Evolutionary conservation across 139 green algal species (phyloP), one percentile per base, ranked within the genome.

Genomic region (Coelastrella sp.): DNA sequence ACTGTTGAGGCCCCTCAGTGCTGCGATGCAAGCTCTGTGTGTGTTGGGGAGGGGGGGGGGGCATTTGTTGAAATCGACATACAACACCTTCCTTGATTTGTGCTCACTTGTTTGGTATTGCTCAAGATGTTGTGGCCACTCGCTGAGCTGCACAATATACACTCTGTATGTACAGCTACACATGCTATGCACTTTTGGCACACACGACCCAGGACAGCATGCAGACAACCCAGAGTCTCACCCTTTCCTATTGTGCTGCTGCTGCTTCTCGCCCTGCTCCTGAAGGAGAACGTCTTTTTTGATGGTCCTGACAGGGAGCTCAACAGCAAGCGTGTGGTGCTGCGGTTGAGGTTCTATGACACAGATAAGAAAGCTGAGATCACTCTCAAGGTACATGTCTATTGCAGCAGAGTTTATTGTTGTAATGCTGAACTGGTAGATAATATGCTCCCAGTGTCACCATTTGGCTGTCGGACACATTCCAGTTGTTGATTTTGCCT

Each of bases 211-310:
- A 73, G 17, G 65, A 15, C 14, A 73, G 65, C 65, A 73, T 73
- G 65, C 65, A 73, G 17, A 73, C 65, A 15, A 88, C 78, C 10
- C 75, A 56, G 6, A 4, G 12, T 6, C 14, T 49, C 3, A 49
- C 35, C 1, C 35, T 49, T 49, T 49, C 35, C 1, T 49, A 49
- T 3, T 49, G 1, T 84, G 78, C 78, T 60, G 49, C 49, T 63
- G 79, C 57, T 20, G 57, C 79, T 85, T 56, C 58, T 73, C 20
- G 15, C 35, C 35, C 7, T 22, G 63, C 6, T 49, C 4, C 3
- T 81, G 68, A 97, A 99, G 92, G 97, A 99, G 78, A 99, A 99
- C 93, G 97, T 95, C 90, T 99, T 99, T 87, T 99, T 99, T 72
- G 97, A 99, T 82, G 97, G 97, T n/a, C 72, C 90, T 6, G 82